These are phyloP conservation scores for Pseudonitzschia multiseries DNA, from an alignment of 108 stramenopile species.

Conservation along the genomic window DNA sequence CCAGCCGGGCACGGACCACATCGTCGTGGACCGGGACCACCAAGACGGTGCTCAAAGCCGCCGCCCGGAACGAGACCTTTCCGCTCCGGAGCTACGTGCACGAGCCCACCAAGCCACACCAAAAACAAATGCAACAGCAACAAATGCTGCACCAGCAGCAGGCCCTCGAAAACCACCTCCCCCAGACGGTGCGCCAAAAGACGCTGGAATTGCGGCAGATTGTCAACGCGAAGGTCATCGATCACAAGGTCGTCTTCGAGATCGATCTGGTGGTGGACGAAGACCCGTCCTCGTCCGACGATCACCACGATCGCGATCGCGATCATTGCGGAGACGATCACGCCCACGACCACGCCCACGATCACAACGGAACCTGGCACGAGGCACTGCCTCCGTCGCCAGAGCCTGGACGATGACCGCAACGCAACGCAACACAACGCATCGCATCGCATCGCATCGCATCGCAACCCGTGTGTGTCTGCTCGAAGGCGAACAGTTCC, in stretches of 20 bases:
- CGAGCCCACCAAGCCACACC: background rate
- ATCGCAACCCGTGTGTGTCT: too few species aligned
- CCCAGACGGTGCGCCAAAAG: background rate
- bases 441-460: too few species aligned
- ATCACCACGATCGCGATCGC: too few species aligned
- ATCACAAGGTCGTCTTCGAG: conserved; percentile 10
- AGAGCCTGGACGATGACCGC: too few species aligned
- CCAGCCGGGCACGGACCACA: background rate
- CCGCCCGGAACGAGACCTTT: background rate
- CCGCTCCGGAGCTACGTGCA: background rate
- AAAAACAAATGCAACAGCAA: background rate
- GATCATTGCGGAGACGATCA: too few species aligned
- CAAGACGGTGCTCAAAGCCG: background rate
- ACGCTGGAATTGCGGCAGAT: background rate
- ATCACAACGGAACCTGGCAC: too few species aligned
- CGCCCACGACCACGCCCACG: too few species aligned
- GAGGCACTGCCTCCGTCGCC: too few species aligned
- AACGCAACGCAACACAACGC: too few species aligned
- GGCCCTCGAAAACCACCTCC: background rate
- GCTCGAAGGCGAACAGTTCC: too few species aligned
- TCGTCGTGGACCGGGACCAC: background rate
- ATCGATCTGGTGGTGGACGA: conserved; percentile 1
- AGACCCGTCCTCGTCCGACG: too few species aligned
- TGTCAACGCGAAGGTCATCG: conserved; percentile 1
- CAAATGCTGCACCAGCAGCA: background rate